Conservation (phyloP, 805 yeast genomes). For the Tetrapisispora taiwanensis region DNA sequence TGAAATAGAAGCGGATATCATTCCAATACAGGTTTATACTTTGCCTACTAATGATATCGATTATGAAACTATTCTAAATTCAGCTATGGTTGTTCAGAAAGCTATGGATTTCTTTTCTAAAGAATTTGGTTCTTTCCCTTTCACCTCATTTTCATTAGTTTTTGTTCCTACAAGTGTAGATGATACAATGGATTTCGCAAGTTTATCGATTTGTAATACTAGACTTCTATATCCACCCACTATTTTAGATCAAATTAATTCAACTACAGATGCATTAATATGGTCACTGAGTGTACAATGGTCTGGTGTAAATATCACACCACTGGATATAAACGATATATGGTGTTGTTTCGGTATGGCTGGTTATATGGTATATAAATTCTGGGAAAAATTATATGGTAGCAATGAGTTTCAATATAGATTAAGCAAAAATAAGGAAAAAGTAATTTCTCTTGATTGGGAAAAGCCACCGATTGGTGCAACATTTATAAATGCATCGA, state of each 20-base stretch:
- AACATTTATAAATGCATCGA: slow-evolving; percentile 35
- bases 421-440: slow-evolving; percentile 53
- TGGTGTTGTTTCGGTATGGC: slow-evolving; percentile 90
- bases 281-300: slow-evolving; percentile 77
- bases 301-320: slow-evolving; percentile 87
- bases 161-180: slow-evolving; percentile 53
- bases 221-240: slow-evolving; percentile 60
- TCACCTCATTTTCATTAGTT: slow-evolving; percentile 66
- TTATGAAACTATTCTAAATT: slow-evolving; percentile 46
- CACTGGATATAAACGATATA: slow-evolving; percentile 63
- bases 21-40: slow-evolving; percentile 53
- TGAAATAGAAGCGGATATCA: slow-evolving; percentile 25
- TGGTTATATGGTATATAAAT: slow-evolving; percentile 68
- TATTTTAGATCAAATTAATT: slow-evolving; percentile 67
- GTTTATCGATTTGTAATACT: slow-evolving; percentile 49
- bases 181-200: slow-evolving; percentile 50
- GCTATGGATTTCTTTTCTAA: slow-evolving; percentile 77
- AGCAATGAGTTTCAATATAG: slow-evolving; percentile 68
- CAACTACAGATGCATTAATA: slow-evolving; percentile 56
- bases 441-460: slow-evolving; percentile 62
- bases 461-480: slow-evolving; percentile 74
- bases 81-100: slow-evolving; percentile 64
- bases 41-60: slow-evolving; percentile 42
- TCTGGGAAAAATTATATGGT: slow-evolving; percentile 66
- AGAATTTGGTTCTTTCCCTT: slow-evolving; percentile 91